A percentile compares a stretch with the other conserved stretches of the same genome.
These are phyloP conservation scores for Pythium utonaiense DNA, from an alignment of 352 stramenopile species.

Conservation along the genomic window DNA sequence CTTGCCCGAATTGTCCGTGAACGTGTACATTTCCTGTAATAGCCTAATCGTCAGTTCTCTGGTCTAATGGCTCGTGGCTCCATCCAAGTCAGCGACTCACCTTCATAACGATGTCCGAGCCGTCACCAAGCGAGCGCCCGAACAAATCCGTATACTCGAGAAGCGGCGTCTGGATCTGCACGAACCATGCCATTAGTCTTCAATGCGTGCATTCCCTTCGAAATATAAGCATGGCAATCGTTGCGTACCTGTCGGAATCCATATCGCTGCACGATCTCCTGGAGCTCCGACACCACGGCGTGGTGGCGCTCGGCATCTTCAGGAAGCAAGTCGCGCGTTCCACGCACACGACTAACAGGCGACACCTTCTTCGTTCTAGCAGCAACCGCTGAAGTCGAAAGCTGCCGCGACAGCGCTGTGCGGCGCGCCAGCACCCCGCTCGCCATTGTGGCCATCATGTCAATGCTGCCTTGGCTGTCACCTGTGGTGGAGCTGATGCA, in stretches of 20 bases:
- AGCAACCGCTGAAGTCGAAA: conserved; percentile 14
- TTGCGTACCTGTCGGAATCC: conserved; percentile 64
- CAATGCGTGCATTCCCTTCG: neutral
- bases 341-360: conserved; percentile 55
- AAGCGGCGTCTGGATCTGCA: conserved; percentile 76
- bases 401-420: conserved; percentile 14
- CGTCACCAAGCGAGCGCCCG: conserved; percentile 71
- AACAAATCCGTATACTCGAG: conserved; percentile 88
- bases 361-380: conserved; percentile 24
- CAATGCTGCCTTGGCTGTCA: conserved; percentile 3
- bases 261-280: conserved; percentile 59
- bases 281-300: conserved; percentile 51
- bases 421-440: neutral
- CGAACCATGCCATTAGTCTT: neutral
- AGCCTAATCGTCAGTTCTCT: neutral
- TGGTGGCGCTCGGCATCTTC: conserved; percentile 63
- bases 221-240: neutral
- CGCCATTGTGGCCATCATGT: neutral
- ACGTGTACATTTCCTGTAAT: conserved; percentile 88
- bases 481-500: neutral
- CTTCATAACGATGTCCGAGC: conserved; percentile 89
- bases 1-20: conserved; percentile 83
- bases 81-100: conserved; percentile 18
- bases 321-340: conserved; percentile 67
- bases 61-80: neutral